phyloP scores from a whole-genome alignment of 2,329 filamentous ascomycete genomes.

The Ceratocystis alfenasii region DNA sequence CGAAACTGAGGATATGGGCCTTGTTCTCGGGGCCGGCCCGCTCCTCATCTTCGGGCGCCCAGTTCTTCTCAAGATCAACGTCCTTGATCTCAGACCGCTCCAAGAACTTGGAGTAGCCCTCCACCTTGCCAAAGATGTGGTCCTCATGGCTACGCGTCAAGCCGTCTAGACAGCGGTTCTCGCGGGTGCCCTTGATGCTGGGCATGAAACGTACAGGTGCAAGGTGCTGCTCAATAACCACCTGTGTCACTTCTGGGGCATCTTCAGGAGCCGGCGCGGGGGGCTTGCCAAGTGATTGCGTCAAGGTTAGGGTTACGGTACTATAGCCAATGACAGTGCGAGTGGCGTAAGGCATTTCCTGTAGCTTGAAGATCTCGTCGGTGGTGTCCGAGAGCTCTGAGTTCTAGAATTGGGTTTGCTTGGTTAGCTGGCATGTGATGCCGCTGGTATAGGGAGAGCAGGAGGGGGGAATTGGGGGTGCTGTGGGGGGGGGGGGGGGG shows the following conservation, averaged over 20 bases:
- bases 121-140: constrained; percentile 65
- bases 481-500: background rate
- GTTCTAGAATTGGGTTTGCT: constrained; percentile 44
- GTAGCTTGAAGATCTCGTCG: constrained; percentile 57
- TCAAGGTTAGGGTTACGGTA: constrained; percentile 53
- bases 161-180: constrained; percentile 44
- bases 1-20: constrained; percentile 52
- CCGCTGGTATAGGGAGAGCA: background rate
- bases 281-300: constrained; percentile 37
- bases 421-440: background rate
- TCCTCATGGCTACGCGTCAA: constrained; percentile 54
- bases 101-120: constrained; percentile 46
- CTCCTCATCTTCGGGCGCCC: constrained; percentile 44
- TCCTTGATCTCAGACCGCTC: constrained; percentile 40
- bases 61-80: constrained; percentile 45
- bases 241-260: constrained; percentile 40
- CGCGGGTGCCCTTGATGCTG: constrained; percentile 52
- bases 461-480: background rate
- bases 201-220: constrained; percentile 38
- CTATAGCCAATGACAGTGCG: constrained; percentile 61
- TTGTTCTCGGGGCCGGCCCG: constrained; percentile 44
- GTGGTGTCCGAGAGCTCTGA: constrained; percentile 57
- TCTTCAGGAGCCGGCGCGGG: constrained; percentile 33
- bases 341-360: constrained; percentile 58
- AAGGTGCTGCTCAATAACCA: constrained; percentile 60